Base-by-base conservation (phyloP, 495 filamentous ascomycete genomes). In the Mycothermus thermophilus region DNA sequence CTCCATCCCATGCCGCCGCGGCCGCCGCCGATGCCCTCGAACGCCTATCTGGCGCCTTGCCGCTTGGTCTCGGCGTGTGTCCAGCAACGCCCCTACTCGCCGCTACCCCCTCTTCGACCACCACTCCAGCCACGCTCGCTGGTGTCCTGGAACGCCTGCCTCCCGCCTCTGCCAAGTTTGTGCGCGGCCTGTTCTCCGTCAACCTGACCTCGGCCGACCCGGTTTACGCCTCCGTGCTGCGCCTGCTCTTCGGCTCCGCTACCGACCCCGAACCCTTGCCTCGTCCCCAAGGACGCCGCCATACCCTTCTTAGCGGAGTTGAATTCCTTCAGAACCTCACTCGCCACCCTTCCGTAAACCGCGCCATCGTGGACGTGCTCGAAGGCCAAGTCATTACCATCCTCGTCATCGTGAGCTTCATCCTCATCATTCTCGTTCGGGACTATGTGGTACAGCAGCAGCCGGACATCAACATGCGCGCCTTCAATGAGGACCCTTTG, bases 401-500 rank as follows among this genome's bases (percentile, higher is more conserved):
- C 1, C 62, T 88, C 10, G 82, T 96, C 21, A 87, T 99, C 5
- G 66, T 87, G 33, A 80, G 77, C 30, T 96, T 96, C 53, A 93
- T 99, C 33, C 59, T 99, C 21, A 75, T 99, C 26, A 95, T 99
- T 44, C 60, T 99, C 12, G 94, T 99, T 32, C 68, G 90, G 12
- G 90, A 99, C 58, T 99, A 93, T 74, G 90, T 99, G 25, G 85
- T 96, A 5, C 88, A 96, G 48, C 90, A 96, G 51, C 92, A 95
- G 50, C 87, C 86, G 8, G 80, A 80, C 40, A 63, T 80, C 46
- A 71, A 72, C 43, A 67, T 72, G 64, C 64, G 69, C 7, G 68
- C 65, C 16, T 67, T 60, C 11, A 69, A 71, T 44, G 64, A n/a
- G n/a, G n/a, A n/a, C n/a, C n/a, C n/a, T n/a, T n/a, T n/a, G n/a